A percentile compares a stretch with the other conserved stretches of the same genome.
Evolutionary conservation across 495 filamentous ascomycete genomes (phyloP).

Genomic region (Cenococcum geophilum): DNA sequence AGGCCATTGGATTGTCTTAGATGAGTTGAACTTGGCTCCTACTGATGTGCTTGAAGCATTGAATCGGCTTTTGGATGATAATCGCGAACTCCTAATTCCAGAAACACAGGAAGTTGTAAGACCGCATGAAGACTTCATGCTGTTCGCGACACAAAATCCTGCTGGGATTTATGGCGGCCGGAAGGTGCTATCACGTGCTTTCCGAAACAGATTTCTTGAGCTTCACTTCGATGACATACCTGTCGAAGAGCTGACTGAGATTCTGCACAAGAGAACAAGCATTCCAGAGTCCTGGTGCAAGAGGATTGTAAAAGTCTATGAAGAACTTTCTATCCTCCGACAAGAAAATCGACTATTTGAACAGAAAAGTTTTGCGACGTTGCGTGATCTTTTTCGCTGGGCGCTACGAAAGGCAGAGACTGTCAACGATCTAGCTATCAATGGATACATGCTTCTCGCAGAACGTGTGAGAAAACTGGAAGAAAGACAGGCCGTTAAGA

Average conservation of each 20-base stretch:
- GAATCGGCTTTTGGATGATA: constrained; percentile 93
- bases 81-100: constrained; percentile 92
- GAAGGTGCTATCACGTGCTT: constrained; percentile 87
- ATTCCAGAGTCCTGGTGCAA: constrained; percentile 88
- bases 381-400: constrained; percentile 96
- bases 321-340: constrained; percentile 77
- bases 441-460: constrained; percentile 92
- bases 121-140: constrained; percentile 91
- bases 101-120: constrained; percentile 92
- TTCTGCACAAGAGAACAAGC: constrained; percentile 78
- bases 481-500: constrained; percentile 76
- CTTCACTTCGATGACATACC: constrained; percentile 98
- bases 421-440: constrained; percentile 78
- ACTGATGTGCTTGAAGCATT: constrained; percentile 94
- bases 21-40: constrained; percentile 93
- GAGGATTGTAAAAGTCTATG: constrained; percentile 88
- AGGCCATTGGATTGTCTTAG: constrained; percentile 95
- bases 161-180: constrained; percentile 91
- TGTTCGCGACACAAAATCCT: constrained; percentile 99
- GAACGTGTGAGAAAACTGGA: constrained; percentile 90
- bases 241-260: constrained; percentile 87
- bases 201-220: constrained; percentile 94
- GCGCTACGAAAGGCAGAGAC: constrained; percentile 80
- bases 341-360: constrained; percentile 90
- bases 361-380: constrained; percentile 94